Evolutionary conservation across 2,329 filamentous ascomycete species (phyloP), one percentile per base, ranked within the genome.

Genomic region (Nemania serpens): DNA sequence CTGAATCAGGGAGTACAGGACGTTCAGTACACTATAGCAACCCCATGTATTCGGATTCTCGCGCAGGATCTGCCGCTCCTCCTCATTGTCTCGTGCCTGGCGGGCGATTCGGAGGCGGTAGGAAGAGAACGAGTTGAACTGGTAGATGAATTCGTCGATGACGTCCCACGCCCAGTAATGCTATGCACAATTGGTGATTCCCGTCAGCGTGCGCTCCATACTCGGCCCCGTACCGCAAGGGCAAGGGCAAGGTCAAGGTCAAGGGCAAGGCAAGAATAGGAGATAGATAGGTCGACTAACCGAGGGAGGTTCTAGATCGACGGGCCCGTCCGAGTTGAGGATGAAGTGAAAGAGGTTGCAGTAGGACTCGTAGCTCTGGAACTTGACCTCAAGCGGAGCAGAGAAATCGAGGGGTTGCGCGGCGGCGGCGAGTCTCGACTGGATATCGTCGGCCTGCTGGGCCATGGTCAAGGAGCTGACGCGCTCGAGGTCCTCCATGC

Each of bases 91-190:
- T 62, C 71, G 81, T 77, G 87, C 82, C 83, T 88, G 84, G 61
- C 93, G 87, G 66, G 95, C 95, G 70, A 97, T 88, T 69, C 93
- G 89, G 78, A 96, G 93, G 74, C 95, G 89, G 85, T 97, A 97
- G 66, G 93, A 92, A 77, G 93, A 98, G 84, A 99, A 99, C 61
- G 93, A 96, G 84, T 99, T 97, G 85, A 99, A 99, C 79, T 99
- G 95, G 84, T 99, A 99, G 81, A 99, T 98, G 83, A 99, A 99
- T 80, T 99, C 95, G 78, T 99, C 95, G 80, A 99, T 97, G 70
- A 98, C 94, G 78, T 99, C 95, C 95, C 95, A 99, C 43, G 95
- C 95, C 95, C 95, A 99, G 83, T 94, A 97, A 82, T 97, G 96
- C 92, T 98, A 76, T 46, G 4, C 25, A 29, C 25, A 7, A 29